Conservation (phyloP, 108 stramenopile genomes). For the Cyclotella kingstonii region DNA sequence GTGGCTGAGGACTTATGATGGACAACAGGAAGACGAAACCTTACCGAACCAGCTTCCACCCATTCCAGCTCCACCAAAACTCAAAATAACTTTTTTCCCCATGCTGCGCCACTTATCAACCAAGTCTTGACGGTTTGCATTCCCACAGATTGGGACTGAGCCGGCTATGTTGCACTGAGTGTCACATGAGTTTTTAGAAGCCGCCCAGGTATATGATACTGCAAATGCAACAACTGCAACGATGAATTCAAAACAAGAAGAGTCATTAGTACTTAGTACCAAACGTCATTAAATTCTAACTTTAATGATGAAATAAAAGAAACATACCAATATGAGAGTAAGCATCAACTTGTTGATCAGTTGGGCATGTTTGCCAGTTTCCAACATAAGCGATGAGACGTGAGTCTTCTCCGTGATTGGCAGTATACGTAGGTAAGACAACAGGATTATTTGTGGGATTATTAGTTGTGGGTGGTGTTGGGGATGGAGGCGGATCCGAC, state of each 20-base stretch:
- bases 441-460: too few relatives aligned
- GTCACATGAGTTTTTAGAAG: conserved; percentile 40
- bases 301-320: too few relatives aligned
- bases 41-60: background rate
- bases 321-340: conserved; percentile 64
- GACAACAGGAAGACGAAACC: background rate
- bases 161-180: conserved; percentile 38
- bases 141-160: too few relatives aligned
- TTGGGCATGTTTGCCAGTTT: conserved; percentile 66
- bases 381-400: conserved; percentile 60
- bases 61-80: background rate
- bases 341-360: conserved; percentile 34
- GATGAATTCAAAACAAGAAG: too few relatives aligned
- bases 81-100: too few relatives aligned
- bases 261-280: too few relatives aligned
- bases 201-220: conserved; percentile 49
- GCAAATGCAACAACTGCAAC: conserved; percentile 61
- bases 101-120: too few relatives aligned
- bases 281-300: too few relatives aligned
- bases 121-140: too few relatives aligned
- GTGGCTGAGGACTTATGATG: conserved; percentile 6
- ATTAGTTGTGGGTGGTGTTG: conserved; percentile 25
- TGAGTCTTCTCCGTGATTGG: conserved; percentile 39
- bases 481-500: conserved; percentile 5
- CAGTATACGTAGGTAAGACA: background rate